Percentiles rank a stretch among this genome's conserved stretches.
Conservation (phyloP, 164 flowering plant genomes). For the Magnolia officinalis region DNA sequence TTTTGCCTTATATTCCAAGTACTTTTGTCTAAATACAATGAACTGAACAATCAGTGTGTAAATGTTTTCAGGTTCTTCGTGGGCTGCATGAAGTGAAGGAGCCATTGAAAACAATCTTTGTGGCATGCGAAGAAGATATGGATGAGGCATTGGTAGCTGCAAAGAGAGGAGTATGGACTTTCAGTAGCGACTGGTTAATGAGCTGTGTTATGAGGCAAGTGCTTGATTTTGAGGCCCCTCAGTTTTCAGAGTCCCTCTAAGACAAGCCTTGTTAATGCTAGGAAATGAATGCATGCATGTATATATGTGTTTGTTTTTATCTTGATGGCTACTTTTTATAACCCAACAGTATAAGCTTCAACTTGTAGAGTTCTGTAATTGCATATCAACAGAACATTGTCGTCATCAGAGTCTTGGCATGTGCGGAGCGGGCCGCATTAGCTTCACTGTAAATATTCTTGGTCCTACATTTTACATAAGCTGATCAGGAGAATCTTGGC, state of each 20-base stretch:
- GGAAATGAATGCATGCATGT: background rate
- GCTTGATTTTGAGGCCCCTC: conserved; percentile 70
- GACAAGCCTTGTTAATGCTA: background rate
- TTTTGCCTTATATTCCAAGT: background rate
- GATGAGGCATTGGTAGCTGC: conserved; percentile 66
- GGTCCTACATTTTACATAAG: too few relatives aligned
- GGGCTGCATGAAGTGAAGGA: conserved; percentile 32
- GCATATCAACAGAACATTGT: too few relatives aligned
- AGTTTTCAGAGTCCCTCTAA: conserved; percentile 74
- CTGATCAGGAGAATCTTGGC: too few relatives aligned
- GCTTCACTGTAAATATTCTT: too few relatives aligned
- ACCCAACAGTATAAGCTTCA: too few relatives aligned
- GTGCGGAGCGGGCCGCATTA: too few relatives aligned
- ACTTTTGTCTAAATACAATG: background rate
- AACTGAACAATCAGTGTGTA: too few relatives aligned
- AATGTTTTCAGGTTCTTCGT: conserved; percentile 37
- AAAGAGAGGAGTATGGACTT: conserved; percentile 61
- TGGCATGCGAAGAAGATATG: conserved; percentile 77
- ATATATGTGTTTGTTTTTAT: background rate
- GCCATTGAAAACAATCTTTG: conserved; percentile 48
- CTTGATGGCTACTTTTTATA: background rate
- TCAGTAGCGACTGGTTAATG: conserved; percentile 81
- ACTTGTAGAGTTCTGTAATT: too few relatives aligned
- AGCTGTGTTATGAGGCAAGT: conserved; percentile 80
- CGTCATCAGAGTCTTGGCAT: too few relatives aligned